These are phyloP conservation scores for Nemania sp. DNA, from an alignment of 2,329 filamentous ascomycete species.

Conservation along the genomic window DNA sequence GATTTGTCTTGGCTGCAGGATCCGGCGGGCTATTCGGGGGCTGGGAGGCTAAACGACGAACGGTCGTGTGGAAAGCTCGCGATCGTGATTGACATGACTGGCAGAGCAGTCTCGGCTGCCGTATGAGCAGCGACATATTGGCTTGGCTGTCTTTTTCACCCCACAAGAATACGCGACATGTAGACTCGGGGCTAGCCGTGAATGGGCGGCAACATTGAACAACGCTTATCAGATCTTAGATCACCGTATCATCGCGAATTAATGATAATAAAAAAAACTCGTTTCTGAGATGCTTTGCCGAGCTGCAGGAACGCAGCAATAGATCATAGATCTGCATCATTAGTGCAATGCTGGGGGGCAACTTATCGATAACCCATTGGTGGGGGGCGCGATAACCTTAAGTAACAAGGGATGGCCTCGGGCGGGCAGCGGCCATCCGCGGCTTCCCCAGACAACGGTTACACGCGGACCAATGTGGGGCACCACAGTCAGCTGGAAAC, in stretches of 20 bases:
- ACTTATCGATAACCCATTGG: slow-evolving; percentile 24
- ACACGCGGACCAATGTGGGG: slow-evolving; percentile 36
- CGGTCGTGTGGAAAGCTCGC: slow-evolving; percentile 53
- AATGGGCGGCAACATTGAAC: neutral
- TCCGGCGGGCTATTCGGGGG: slow-evolving; percentile 25
- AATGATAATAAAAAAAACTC: too few relatives aligned
- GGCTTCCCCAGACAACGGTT: slow-evolving; percentile 36
- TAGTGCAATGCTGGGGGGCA: too few relatives aligned
- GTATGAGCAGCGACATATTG: slow-evolving; percentile 29
- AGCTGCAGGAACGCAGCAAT: slow-evolving; percentile 29
- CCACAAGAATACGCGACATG: neutral
- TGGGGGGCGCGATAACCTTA: too few relatives aligned
- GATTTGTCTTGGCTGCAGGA: slow-evolving; percentile 16
- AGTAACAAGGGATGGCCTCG: too few relatives aligned
- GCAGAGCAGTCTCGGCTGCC: slow-evolving; percentile 47
- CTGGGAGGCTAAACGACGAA: slow-evolving; percentile 41
- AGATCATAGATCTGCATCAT: slow-evolving; percentile 12
- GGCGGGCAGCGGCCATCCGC: too few relatives aligned
- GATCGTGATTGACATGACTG: slow-evolving; percentile 58
- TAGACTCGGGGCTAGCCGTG: neutral
- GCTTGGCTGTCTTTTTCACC: neutral
- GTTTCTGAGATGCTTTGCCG: slow-evolving; percentile 5
- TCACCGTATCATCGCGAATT: neutral
- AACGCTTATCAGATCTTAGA: slow-evolving; percentile 7
- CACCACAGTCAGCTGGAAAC: slow-evolving; percentile 13